Evolutionary conservation across 345 rosid genomes (phyloP).

Genomic region (Hevea brasiliensis): DNA sequence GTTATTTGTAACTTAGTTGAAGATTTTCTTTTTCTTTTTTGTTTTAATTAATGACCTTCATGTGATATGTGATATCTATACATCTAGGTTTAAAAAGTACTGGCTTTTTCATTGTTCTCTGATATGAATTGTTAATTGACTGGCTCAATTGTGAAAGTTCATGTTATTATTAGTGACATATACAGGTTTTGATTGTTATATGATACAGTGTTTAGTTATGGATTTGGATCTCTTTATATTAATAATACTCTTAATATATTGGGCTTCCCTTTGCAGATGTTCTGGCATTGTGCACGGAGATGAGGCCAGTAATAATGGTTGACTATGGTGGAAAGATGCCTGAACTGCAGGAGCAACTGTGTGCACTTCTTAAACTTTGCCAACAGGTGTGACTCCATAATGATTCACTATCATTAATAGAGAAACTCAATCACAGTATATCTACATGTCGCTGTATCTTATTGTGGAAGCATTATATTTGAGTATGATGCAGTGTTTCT

Average conservation of each 20-base stretch:
- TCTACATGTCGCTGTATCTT: not conserved
- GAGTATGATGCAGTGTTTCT: not conserved
- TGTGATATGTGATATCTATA: not conserved
- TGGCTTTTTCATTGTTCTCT: not conserved
- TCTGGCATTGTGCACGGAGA: slow-evolving; percentile 63
- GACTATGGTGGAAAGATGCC: slow-evolving; percentile 98
- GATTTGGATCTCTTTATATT: not conserved
- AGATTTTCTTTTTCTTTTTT: not conserved
- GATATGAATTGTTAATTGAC: not conserved
- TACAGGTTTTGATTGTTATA: not conserved
- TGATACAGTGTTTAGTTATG: not conserved
- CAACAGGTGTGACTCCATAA: slow-evolving; percentile 51
- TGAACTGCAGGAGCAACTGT: slow-evolving; percentile 64
- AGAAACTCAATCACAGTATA: slow-evolving; percentile 8
- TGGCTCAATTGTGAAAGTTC: not conserved
- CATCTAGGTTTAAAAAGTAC: not conserved
- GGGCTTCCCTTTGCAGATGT: slow-evolving; percentile 53
- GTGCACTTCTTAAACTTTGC: slow-evolving; percentile 56
- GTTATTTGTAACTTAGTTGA: too few relatives aligned
- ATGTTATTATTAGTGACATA: not conserved
- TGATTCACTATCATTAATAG: slow-evolving; percentile 7
- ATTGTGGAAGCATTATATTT: not conserved
- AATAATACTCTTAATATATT: not conserved
- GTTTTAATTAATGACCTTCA: not conserved
- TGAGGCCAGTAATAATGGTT: slow-evolving; percentile 92